A percentile compares a stretch with the other conserved stretches of the same genome.
Conservation (phyloP, 176 grass and related monocot species). For the Cenchrus purpureus region DNA sequence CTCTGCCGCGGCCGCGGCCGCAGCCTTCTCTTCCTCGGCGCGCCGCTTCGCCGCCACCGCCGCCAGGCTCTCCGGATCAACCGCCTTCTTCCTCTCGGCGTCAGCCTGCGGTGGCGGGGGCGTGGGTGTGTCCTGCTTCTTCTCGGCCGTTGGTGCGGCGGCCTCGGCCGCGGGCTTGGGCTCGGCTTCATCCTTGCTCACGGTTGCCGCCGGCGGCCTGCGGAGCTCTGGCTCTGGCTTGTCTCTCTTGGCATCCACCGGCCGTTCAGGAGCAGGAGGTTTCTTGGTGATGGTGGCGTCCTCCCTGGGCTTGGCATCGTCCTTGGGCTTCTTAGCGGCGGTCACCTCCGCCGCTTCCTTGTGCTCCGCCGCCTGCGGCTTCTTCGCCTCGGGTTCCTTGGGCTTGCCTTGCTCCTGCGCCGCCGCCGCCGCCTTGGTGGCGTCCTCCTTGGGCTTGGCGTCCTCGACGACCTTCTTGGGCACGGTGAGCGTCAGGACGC, state of each 20-base stretch:
- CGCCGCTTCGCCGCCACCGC: slow-evolving; percentile 19
- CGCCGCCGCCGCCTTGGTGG: not conserved
- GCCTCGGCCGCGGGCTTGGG: too few species aligned
- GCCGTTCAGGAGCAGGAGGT: not conserved
- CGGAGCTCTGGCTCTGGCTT: not conserved
- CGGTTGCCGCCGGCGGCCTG: not conserved
- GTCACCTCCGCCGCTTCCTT: not conserved
- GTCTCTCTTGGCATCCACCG: slow-evolving; percentile 4
- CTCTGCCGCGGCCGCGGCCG: not conserved
- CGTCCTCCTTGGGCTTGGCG: not conserved
- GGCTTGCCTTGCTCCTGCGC: not conserved
- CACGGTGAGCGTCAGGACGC: slow-evolving; percentile 52
- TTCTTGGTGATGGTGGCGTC: not conserved
- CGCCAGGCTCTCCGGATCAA: not conserved
- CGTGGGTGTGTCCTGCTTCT: not conserved
- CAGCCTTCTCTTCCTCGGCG: slow-evolving; percentile 5
- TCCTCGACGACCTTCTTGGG: slow-evolving; percentile 24
- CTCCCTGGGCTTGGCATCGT: not conserved
- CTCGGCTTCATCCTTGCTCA: not conserved
- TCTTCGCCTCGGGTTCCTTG: not conserved
- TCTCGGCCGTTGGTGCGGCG: too few species aligned
- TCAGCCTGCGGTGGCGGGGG: not conserved
- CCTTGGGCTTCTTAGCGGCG: not conserved
- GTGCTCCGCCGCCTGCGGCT: not conserved
- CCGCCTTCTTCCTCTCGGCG: not conserved